A percentile compares a stretch with the other conserved stretches of the same genome.
These are phyloP conservation scores for Cryptococcus neoformans DNA, from an alignment of 1,284 basidiomycete species.

Conservation along the genomic window DNA sequence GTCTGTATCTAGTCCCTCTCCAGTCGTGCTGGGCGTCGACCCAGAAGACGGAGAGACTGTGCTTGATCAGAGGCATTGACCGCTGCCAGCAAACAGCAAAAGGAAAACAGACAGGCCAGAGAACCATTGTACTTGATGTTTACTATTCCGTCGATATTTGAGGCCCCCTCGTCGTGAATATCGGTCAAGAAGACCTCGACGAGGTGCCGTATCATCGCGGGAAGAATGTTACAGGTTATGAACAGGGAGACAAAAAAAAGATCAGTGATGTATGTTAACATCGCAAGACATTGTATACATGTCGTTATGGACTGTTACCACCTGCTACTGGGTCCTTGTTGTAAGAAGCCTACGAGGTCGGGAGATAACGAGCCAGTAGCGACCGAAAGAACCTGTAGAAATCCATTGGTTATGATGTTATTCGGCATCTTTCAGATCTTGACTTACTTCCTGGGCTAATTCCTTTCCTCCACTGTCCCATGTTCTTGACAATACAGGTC, in stretches of 20 bases:
- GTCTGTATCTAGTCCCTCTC: conserved; percentile 2
- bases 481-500: conserved; percentile 67
- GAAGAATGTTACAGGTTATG: neutral
- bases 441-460: conserved; percentile 60
- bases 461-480: conserved; percentile 87
- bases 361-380: conserved; percentile 20
- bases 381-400: conserved; percentile 17
- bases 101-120: conserved; percentile 33
- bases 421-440: neutral
- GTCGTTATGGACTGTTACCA: conserved; percentile 5
- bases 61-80: conserved; percentile 7
- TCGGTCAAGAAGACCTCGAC: conserved; percentile 12
- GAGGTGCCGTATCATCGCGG: neutral
- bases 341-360: conserved; percentile 29
- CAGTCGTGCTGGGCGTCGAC: neutral
- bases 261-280: neutral
- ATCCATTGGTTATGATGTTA: neutral
- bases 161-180: conserved; percentile 7
- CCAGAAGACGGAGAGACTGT: neutral
- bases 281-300: neutral
- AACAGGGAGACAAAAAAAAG: neutral
- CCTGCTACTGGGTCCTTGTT: conserved; percentile 20
- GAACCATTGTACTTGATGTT: conserved; percentile 15
- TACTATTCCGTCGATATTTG: conserved; percentile 18
- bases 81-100: neutral